A percentile compares a stretch with the other conserved stretches of the same genome.
phyloP scores from a whole-genome alignment of 2,329 filamentous ascomycete species.

The Trichoderma brevicompactum region DNA sequence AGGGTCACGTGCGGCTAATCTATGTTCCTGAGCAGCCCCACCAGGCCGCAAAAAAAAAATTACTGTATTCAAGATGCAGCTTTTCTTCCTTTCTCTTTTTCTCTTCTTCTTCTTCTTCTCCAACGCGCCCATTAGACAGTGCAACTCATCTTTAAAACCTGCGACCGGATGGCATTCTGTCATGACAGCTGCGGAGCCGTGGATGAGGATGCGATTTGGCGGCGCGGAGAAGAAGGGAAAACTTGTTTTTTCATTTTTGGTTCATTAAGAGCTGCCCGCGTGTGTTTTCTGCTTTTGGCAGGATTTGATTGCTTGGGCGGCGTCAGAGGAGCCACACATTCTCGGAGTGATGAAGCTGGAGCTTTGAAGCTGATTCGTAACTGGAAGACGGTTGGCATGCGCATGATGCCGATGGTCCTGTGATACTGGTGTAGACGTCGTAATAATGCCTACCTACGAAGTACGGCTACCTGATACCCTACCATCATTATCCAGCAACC shows the following conservation, averaged over 20 bases:
- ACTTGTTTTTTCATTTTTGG: conserved; percentile 40
- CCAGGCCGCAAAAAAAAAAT: conserved; percentile 3
- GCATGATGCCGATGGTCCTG: background rate
- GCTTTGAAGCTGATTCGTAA: no score
- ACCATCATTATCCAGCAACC: no score
- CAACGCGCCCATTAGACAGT: conserved; percentile 87
- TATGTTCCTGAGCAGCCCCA: conserved; percentile 9
- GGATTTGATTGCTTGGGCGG: conserved; percentile 44
- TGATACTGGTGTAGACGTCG: no score
- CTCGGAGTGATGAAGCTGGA: background rate
- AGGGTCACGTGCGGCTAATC: conserved; percentile 30
- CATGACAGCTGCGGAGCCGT: conserved; percentile 59
- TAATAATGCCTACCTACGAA: no score
- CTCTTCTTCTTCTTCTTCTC: conserved; percentile 51
- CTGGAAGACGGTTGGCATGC: background rate
- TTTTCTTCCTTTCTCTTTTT: conserved; percentile 34
- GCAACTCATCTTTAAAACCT: conserved; percentile 69
- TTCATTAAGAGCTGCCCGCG: conserved; percentile 64
- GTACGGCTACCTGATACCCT: no score
- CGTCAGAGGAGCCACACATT: conserved; percentile 51
- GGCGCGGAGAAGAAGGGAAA: conserved; percentile 56
- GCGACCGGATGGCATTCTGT: conserved; percentile 71
- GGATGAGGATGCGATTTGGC: conserved; percentile 67
- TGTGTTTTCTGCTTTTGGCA: conserved; percentile 45
- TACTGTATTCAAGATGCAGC: background rate